A percentile compares a stretch with the other conserved stretches of the same genome.
These are phyloP conservation scores for Colletotrichum viniferum DNA, from an alignment of 2,329 filamentous ascomycete genomes.

Conservation along the genomic window DNA sequence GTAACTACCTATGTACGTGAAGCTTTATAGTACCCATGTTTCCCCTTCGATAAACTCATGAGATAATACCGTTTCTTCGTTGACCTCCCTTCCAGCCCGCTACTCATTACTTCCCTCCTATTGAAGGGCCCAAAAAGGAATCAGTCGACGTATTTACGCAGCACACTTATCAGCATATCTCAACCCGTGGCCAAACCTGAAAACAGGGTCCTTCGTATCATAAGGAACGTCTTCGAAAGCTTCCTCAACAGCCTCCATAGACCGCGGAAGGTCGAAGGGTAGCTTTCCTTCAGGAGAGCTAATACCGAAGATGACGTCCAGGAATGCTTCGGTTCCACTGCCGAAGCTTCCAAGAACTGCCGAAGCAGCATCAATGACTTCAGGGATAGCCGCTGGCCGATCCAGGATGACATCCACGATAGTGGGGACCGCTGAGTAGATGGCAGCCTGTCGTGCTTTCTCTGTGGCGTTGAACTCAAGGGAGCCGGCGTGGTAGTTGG, in stretches of 20 bases:
- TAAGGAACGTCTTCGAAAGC: conserved; percentile 31
- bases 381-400: conserved; percentile 44
- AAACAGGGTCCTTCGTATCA: conserved; percentile 31
- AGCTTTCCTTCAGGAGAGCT: conserved; percentile 43
- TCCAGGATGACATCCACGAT: conserved; percentile 49
- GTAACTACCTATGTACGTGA: not conserved
- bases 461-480: conserved; percentile 41
- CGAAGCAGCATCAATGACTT: conserved; percentile 40
- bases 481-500: conserved; percentile 41
- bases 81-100: not conserved
- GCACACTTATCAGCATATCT: conserved; percentile 1
- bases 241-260: conserved; percentile 44
- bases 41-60: not conserved
- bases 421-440: conserved; percentile 42
- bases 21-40: not conserved
- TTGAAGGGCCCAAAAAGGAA: not conserved
- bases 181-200: conserved; percentile 34
- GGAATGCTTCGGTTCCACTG: conserved; percentile 41
- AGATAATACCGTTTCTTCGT: not conserved
- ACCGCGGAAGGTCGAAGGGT: conserved; percentile 51
- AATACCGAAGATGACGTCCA: conserved; percentile 46
- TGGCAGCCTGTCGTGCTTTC: conserved; percentile 30
- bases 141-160: not conserved
- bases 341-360: conserved; percentile 47
- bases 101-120: not conserved